A percentile compares a stretch with the other conserved stretches of the same genome.
These are phyloP conservation scores for Pyrenula massariospora DNA, from an alignment of 495 filamentous ascomycete genomes.

Conservation along the genomic window DNA sequence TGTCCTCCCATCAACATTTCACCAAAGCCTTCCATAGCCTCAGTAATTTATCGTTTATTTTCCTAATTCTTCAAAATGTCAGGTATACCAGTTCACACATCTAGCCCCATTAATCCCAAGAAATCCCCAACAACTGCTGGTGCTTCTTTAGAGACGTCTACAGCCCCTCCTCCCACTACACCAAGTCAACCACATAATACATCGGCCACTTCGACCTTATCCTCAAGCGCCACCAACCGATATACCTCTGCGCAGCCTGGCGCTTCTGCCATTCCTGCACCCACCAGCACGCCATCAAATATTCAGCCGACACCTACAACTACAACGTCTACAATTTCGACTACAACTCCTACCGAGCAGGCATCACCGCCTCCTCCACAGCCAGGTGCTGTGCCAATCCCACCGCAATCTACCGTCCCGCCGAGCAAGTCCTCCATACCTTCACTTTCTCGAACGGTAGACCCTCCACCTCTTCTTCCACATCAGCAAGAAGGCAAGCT, in stretches of 20 bases:
- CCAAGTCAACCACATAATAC: conserved; percentile 7
- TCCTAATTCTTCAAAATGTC: conserved; percentile 27
- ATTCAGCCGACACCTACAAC: conserved; percentile 23
- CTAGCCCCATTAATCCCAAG: conserved; percentile 44
- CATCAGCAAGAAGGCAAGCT: conserved; percentile 23
- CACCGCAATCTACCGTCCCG: conserved; percentile 10
- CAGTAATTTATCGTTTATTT: too few relatives aligned
- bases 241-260: conserved; percentile 38
- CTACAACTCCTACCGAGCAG: conserved; percentile 16
- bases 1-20: too few relatives aligned
- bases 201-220: conserved; percentile 22
- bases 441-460: conserved; percentile 43
- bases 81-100: conserved; percentile 46
- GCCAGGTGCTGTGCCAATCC: conserved; percentile 39
- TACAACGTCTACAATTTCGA: conserved; percentile 9
- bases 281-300: conserved; percentile 13
- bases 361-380: conserved; percentile 45
- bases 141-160: conserved; percentile 32
- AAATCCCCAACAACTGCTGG: conserved; percentile 30
- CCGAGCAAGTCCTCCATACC: conserved; percentile 20
- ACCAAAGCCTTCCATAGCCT: too few relatives aligned
- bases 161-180: conserved; percentile 13
- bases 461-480: conserved; percentile 18
- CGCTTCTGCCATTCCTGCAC: conserved; percentile 13
- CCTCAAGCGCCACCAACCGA: conserved; percentile 15